A percentile compares a stretch with the other conserved stretches of the same genome.
Conservation (phyloP, 1,284 basidiomycete species). For the Vanrija sp. region DNA sequence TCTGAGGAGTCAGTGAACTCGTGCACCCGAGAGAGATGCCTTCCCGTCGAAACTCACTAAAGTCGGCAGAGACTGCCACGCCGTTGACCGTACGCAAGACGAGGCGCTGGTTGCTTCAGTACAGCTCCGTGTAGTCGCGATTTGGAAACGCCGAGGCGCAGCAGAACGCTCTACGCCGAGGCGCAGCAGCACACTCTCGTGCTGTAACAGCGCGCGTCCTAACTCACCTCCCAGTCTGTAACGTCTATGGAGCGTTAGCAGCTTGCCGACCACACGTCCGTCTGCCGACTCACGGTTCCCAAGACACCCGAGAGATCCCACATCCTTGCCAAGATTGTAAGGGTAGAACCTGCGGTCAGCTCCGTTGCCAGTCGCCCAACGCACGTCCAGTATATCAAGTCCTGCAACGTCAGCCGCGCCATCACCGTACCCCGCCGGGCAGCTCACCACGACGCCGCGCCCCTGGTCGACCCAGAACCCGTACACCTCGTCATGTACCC, state of each 20-base stretch:
- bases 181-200: no score
- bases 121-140: not conserved
- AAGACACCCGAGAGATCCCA: slow-evolving; percentile 38
- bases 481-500: slow-evolving; percentile 37
- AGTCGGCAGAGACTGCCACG: slow-evolving; percentile 38
- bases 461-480: slow-evolving; percentile 44
- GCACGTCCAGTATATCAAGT: slow-evolving; percentile 45
- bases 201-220: not conserved
- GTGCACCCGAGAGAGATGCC: not conserved
- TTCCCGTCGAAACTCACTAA: slow-evolving; percentile 23
- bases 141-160: no score
- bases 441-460: slow-evolving; percentile 37
- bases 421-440: not conserved
- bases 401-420: slow-evolving; percentile 17
- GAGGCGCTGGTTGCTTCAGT: slow-evolving; percentile 18
- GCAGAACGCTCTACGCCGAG: no score
- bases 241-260: slow-evolving; percentile 26
- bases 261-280: not conserved
- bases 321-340: slow-evolving; percentile 45
- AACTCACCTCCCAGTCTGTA: slow-evolving; percentile 41
- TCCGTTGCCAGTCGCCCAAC: not conserved
- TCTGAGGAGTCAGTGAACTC: slow-evolving; percentile 15
- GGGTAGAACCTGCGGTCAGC: slow-evolving; percentile 39
- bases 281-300: slow-evolving; percentile 38
- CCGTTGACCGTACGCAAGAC: slow-evolving; percentile 42